Percentiles rank a stretch among this genome's conserved stretches.
phyloP scores from a whole-genome alignment of 2,329 filamentous ascomycete genomes.

The Pseudocercospora vitis region DNA sequence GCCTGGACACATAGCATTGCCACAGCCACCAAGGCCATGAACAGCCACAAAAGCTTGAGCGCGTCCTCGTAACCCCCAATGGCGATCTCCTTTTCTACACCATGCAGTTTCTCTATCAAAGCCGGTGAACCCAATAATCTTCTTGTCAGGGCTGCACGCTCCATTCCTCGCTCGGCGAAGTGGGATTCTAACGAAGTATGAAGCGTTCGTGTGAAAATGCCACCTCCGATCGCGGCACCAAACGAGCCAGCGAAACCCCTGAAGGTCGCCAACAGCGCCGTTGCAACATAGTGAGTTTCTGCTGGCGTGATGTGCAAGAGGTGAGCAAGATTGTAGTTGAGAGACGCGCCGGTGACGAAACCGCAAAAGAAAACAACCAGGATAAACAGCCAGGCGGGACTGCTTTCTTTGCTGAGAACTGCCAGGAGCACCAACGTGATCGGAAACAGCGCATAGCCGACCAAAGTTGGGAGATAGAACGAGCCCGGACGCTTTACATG shows the following conservation, averaged over 20 bases:
- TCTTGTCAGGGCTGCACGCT: conserved; percentile 51
- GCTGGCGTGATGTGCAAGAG: conserved; percentile 69
- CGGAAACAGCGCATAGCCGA: conserved; percentile 63
- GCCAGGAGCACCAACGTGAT: conserved; percentile 60
- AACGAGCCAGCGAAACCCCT: conserved; percentile 80
- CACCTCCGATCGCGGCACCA: conserved; percentile 75
- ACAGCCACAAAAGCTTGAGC: conserved; percentile 54
- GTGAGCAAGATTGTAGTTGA: conserved; percentile 82
- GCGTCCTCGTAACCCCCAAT: conserved; percentile 56
- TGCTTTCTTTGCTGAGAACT: conserved; percentile 54
- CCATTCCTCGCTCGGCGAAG: conserved; percentile 52
- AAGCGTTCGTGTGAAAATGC: conserved; percentile 67
- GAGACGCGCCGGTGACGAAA: conserved; percentile 66
- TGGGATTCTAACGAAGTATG: conserved; percentile 55
- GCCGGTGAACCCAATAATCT: conserved; percentile 60
- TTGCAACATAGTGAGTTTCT: conserved; percentile 71
- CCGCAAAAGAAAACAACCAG: conserved; percentile 68
- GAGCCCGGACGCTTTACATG: conserved; percentile 72
- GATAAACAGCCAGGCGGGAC: conserved; percentile 57
- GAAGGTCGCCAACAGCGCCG: conserved; percentile 74
- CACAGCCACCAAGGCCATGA: conserved; percentile 51
- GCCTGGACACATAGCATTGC: conserved; percentile 56
- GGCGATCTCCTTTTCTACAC: conserved; percentile 53
- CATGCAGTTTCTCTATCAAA: conserved; percentile 51
- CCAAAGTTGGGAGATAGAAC: conserved; percentile 59